phyloP scores from a whole-genome alignment of 495 filamentous ascomycete genomes.

The Penicillium riverlandense region DNA sequence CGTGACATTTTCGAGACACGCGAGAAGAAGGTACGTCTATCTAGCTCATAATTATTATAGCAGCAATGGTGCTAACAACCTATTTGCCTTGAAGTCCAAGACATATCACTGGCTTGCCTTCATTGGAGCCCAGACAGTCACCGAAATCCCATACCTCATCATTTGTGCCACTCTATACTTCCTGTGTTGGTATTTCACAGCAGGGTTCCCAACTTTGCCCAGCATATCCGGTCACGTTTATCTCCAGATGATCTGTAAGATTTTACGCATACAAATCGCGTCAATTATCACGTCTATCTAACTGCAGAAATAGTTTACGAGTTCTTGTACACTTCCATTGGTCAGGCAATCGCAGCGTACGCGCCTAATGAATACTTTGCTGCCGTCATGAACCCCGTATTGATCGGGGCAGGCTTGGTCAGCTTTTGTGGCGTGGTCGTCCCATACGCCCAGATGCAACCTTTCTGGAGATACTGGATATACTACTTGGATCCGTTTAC shows the following conservation, averaged over 20 bases:
- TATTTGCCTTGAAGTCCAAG: constrained; percentile 54
- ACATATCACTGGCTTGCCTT: constrained; percentile 42
- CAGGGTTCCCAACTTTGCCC: constrained; percentile 37
- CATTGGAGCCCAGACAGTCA: constrained; percentile 39
- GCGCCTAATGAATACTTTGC: constrained; percentile 49
- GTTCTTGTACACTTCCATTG: constrained; percentile 37
- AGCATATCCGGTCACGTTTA: constrained; percentile 40
- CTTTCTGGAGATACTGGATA: constrained; percentile 55
- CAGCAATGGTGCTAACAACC: constrained; percentile 37
- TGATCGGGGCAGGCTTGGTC: constrained; percentile 44
- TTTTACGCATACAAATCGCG: constrained; percentile 6
- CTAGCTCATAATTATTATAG: constrained; percentile 44
- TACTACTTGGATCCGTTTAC: constrained; percentile 52
- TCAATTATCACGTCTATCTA: background rate
- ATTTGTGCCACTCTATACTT: constrained; percentile 52
- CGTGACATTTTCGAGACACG: constrained; percentile 65
- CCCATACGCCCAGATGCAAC: constrained; percentile 41
- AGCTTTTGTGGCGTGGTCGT: constrained; percentile 51
- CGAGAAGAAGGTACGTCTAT: constrained; percentile 60
- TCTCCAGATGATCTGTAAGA: constrained; percentile 41
- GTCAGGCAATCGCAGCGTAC: constrained; percentile 44
- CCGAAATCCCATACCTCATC: constrained; percentile 54
- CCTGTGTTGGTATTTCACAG: constrained; percentile 52
- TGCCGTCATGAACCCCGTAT: constrained; percentile 43
- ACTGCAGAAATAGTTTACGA: constrained; percentile 32